Percentiles rank a stretch among this genome's conserved stretches.
Evolutionary conservation across 2,329 filamentous ascomycete genomes (phyloP).

Genomic region (Sporothrix protearum): DNA sequence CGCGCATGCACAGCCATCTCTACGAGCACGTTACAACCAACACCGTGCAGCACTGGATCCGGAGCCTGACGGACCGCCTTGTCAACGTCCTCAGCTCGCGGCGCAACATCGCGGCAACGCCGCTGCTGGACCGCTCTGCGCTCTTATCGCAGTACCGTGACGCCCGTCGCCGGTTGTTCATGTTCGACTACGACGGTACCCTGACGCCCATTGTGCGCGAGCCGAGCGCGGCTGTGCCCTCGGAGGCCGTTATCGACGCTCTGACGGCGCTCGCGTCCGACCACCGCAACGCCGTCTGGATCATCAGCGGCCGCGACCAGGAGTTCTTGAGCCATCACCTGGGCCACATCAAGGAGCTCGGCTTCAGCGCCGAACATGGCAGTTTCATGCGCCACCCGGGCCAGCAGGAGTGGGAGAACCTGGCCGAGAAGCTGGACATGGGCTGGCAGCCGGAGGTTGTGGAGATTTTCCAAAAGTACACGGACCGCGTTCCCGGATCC

Average conservation of each 20-base stretch:
- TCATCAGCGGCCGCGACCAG: constrained; percentile 92
- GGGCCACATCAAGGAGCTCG: constrained; percentile 82
- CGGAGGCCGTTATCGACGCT: constrained; percentile 74
- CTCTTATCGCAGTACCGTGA: constrained; percentile 71
- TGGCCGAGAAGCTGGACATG: constrained; percentile 85
- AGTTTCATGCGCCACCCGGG: constrained; percentile 87
- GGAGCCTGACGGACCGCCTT: constrained; percentile 72
- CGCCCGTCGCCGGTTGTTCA: constrained; percentile 79
- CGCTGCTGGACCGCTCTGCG: constrained; percentile 70
- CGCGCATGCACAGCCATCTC: constrained; percentile 67
- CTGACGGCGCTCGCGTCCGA: constrained; percentile 77
- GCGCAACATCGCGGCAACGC: constrained; percentile 72
- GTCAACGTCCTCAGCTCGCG: constrained; percentile 76
- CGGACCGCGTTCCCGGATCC: constrained; percentile 79
- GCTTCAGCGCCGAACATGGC: constrained; percentile 95
- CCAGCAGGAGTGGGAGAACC: constrained; percentile 76
- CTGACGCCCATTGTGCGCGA: constrained; percentile 93
- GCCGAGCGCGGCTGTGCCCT: constrained; percentile 82
- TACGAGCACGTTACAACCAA: constrained; percentile 82
- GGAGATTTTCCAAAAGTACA: constrained; percentile 81
- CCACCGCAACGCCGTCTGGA: constrained; percentile 87
- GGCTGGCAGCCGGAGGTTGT: constrained; percentile 85
- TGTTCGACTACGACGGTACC: constrained; percentile 99
- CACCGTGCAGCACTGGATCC: constrained; percentile 83
- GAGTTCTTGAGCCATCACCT: constrained; percentile 86